Evolutionary conservation across 2,329 filamentous ascomycete species (phyloP).

Genomic region (Alternaria gaisen): DNA sequence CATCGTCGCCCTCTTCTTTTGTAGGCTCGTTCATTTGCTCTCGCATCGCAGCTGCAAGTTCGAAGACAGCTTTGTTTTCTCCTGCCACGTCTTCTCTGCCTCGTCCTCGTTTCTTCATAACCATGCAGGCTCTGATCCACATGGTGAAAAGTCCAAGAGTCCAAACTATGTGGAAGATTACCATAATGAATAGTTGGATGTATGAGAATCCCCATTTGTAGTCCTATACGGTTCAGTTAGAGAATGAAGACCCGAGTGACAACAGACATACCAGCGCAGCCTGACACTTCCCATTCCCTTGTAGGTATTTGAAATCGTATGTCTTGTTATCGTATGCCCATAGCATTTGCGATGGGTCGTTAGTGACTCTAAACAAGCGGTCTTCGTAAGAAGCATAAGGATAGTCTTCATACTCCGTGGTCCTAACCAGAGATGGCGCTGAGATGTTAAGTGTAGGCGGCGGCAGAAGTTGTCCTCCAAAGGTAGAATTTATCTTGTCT

Average conservation of each 20-base stretch:
- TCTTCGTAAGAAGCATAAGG: neutral
- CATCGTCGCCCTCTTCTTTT: neutral
- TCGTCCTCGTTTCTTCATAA: slow-evolving; percentile 14
- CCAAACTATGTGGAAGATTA: slow-evolving; percentile 27
- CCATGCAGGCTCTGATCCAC: slow-evolving; percentile 19
- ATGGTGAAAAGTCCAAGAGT: slow-evolving; percentile 26
- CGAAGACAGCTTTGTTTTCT: slow-evolving; percentile 30
- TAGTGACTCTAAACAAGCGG: neutral
- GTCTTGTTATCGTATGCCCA: slow-evolving; percentile 14
- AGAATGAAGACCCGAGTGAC: neutral
- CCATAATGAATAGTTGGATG: slow-evolving; percentile 27
- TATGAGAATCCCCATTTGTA: slow-evolving; percentile 41
- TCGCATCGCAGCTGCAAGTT: slow-evolving; percentile 32
- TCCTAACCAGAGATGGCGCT: neutral
- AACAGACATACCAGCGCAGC: slow-evolving; percentile 5
- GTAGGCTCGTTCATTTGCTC: slow-evolving; percentile 4
- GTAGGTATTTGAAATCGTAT: slow-evolving; percentile 7
- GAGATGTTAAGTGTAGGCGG: slow-evolving; percentile 21
- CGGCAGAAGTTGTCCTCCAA: slow-evolving; percentile 1
- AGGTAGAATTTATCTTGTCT: slow-evolving; percentile 7
- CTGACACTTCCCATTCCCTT: slow-evolving; percentile 22
- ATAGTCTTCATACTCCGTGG: neutral
- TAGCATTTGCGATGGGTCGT: neutral
- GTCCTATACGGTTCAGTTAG: slow-evolving; percentile 10
- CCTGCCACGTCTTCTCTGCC: slow-evolving; percentile 18